phyloP scores from a whole-genome alignment of 768 basidiomycete genomes.

The Clitopilus passeckerianus region DNA sequence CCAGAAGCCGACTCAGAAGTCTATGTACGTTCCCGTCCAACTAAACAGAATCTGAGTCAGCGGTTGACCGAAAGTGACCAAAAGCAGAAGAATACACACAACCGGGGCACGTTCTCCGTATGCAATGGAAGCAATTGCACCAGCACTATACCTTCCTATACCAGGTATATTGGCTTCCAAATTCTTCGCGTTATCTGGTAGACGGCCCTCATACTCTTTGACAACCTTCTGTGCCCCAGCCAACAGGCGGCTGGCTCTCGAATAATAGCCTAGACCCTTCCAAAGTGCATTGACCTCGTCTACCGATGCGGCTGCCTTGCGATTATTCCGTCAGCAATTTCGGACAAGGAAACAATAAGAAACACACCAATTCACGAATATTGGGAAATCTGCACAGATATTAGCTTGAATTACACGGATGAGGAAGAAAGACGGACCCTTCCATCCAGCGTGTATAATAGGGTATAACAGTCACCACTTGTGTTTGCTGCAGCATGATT shows the following conservation, averaged over 20 bases:
- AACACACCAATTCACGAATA: constrained; percentile 63
- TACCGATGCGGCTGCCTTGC: constrained; percentile 61
- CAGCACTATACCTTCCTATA: constrained; percentile 86
- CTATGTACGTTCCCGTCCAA: constrained; percentile 90
- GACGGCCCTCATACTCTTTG: constrained; percentile 53
- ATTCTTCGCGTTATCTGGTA: constrained; percentile 77
- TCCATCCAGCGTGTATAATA: constrained; percentile 90
- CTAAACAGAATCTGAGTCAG: constrained; percentile 28
- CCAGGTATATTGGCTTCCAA: constrained; percentile 85
- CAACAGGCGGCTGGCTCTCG: constrained; percentile 77
- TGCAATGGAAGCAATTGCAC: constrained; percentile 81
- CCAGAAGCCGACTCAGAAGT: constrained; percentile 77
- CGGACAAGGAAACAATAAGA: constrained; percentile 2
- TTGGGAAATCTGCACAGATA: constrained; percentile 66
- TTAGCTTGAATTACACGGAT: constrained; percentile 3
- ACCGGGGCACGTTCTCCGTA: constrained; percentile 82
- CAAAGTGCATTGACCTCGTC: constrained; percentile 87
- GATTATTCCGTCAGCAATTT: constrained; percentile 8
- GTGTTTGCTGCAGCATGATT: constrained; percentile 96
- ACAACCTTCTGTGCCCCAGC: constrained; percentile 81
- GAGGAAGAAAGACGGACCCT: constrained; percentile 39
- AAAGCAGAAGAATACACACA: constrained; percentile 39
- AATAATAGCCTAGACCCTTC: constrained; percentile 93
- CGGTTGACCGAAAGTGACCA: too few species aligned
- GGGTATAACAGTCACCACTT: constrained; percentile 88